Evolutionary conservation across 176 grass and related monocot species (phyloP).

Genomic region (Oropetium thomaeum): DNA sequence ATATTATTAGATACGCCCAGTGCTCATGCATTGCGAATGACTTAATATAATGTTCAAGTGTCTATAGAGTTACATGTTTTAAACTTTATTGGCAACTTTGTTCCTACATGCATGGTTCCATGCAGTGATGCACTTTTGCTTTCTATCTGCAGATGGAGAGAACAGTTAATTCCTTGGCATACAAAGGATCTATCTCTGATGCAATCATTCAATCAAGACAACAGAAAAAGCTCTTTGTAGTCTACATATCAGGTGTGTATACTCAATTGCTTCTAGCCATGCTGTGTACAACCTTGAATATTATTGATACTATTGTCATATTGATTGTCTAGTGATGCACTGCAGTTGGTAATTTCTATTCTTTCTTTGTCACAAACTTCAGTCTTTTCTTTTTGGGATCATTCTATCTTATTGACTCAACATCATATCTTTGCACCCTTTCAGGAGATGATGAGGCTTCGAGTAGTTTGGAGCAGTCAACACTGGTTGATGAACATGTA

Average conservation of each 20-base stretch:
- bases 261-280: conserved; percentile 4
- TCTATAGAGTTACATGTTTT: not conserved
- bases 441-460: conserved; percentile 79
- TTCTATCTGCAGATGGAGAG: conserved; percentile 62
- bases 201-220: conserved; percentile 78
- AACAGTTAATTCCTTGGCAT: conserved; percentile 58
- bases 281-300: not conserved
- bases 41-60: not conserved
- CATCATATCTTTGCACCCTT: conserved; percentile 32
- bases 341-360: not conserved
- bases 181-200: conserved; percentile 74
- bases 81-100: not conserved
- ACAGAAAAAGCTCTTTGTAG: conserved; percentile 91
- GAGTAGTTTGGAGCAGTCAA: conserved; percentile 58
- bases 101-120: not conserved
- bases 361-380: not conserved
- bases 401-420: not conserved
- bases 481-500: conserved; percentile 64
- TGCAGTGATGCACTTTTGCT: conserved; percentile 6
- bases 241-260: conserved; percentile 82
- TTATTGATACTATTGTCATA: not conserved
- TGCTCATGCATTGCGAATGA: not conserved
- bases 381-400: not conserved
- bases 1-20: not conserved
- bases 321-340: conserved; percentile 6